Evolutionary conservation across 1,139 yeast genomes (phyloP), one percentile per base, ranked within the genome.

Genomic region (Saccharomycopsis hybrid): DNA sequence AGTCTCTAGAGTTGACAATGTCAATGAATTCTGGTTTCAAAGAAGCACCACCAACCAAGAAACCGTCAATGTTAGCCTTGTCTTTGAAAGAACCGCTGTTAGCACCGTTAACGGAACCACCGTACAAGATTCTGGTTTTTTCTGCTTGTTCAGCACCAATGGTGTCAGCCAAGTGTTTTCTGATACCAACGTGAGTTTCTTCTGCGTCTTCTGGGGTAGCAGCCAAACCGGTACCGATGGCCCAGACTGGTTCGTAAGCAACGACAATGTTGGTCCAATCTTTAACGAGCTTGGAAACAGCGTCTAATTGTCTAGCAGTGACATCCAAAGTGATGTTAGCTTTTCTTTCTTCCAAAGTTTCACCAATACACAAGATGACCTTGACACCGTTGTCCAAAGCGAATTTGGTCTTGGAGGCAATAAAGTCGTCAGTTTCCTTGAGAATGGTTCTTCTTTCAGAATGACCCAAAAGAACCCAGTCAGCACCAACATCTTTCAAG

Each of bases 221-320:
- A 65, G 97, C 97, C 66, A 92, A 82, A 66, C 99, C 99, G 62
- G 98, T 90, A 70, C 99, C 99, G 65, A 92, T 92, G 62, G 99
- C 99, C 98, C 98, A 92, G 62, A 92, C 96, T 63, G 99, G 99
- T 76, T 92, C 98, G 75, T 94, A 94, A 66, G 98, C 99, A 70
- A 94, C 76, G 59, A 92, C 98, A 62, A 92, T 77, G 71, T 86
- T 78, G 59, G 84, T 65, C 98, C 98, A 92, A 80, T 90, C 97
- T 62, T 77, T 70, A 58, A 90, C 83, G 60, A 83, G 75, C 67
- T 80, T 85, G 64, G 86, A 73, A 56, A 85, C 97, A 57, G 97
- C 97, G 60, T 82, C 79, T 68, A 92, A 78, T 79, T 92, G 97
- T 74, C 86, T 81, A 66, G 87, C 81, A 70, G 87, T 85, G 56